These are phyloP conservation scores for Sarcomyxa edulis DNA, from an alignment of 768 basidiomycete genomes.

Conservation along the genomic window DNA sequence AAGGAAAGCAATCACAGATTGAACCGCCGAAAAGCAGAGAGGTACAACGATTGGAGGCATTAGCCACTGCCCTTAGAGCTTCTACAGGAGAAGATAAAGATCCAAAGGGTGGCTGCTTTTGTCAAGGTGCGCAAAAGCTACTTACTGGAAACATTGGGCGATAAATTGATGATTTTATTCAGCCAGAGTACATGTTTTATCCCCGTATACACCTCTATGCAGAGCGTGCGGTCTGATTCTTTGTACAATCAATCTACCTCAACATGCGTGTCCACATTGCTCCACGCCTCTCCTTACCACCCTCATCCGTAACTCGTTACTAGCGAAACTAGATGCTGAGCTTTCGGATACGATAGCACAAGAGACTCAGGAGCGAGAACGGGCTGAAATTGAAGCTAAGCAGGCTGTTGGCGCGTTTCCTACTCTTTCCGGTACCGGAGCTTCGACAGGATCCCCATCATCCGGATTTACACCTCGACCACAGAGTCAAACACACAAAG, in stretches of 20 bases:
- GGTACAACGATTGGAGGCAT: constrained; percentile 40
- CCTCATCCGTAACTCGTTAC: constrained; percentile 26
- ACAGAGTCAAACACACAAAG: constrained; percentile 40
- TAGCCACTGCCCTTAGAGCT: constrained; percentile 33
- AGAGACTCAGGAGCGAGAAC: constrained; percentile 46
- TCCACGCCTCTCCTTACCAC: constrained; percentile 28
- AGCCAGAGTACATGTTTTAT: constrained; percentile 60
- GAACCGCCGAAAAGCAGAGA: constrained; percentile 41
- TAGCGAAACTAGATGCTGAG: constrained; percentile 37
- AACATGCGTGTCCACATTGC: constrained; percentile 54
- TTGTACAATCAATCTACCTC: constrained; percentile 51
- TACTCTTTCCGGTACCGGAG: constrained; percentile 27
- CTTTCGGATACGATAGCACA: constrained; percentile 35
- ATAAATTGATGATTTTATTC: constrained; percentile 2
- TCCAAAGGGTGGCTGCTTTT: constrained; percentile 65
- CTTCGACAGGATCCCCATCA: constrained; percentile 5
- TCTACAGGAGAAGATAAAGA: constrained; percentile 36
- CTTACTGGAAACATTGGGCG: not conserved
- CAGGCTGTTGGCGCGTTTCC: constrained; percentile 60
- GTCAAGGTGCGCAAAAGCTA: constrained; percentile 41
- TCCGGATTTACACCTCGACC: constrained; percentile 17
- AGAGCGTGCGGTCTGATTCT: constrained; percentile 56
- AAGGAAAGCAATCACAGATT: constrained; percentile 25
- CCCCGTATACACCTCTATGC: constrained; percentile 51
- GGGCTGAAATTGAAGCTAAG: constrained; percentile 40